These are phyloP conservation scores for Kondoa subrosea DNA, from an alignment of 768 basidiomycete genomes.

Conservation along the genomic window DNA sequence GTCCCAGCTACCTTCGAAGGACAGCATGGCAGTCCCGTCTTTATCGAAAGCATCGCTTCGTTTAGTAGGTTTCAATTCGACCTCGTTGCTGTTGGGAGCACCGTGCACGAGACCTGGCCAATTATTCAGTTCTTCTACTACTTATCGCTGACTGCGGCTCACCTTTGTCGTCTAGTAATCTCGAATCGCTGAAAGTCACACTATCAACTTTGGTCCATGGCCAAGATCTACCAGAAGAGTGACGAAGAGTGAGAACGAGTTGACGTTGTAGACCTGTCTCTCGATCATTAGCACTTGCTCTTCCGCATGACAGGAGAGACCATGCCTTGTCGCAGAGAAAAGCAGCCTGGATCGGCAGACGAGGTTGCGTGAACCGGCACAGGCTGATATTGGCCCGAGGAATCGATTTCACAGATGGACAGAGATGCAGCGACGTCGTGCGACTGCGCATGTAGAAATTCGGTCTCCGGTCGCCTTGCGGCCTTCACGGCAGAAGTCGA, in stretches of 20 bases:
- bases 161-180: constrained; percentile 68
- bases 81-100: constrained; percentile 50
- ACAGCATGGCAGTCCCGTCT: constrained; percentile 59
- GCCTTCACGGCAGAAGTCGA: constrained; percentile 39
- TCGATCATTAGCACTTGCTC: no score
- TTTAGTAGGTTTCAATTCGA: constrained; percentile 55
- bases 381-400: constrained; percentile 65
- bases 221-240: constrained; percentile 73
- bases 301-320: no score
- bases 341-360: constrained; percentile 61
- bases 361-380: constrained; percentile 65
- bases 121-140: no score
- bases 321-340: constrained; percentile 82
- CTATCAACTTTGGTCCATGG: constrained; percentile 68
- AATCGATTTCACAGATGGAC: constrained; percentile 68
- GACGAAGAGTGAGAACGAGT: constrained; percentile 55
- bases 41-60: constrained; percentile 56
- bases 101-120: constrained; percentile 41
- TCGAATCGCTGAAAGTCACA: constrained; percentile 63
- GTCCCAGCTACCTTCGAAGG: constrained; percentile 71
- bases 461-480: constrained; percentile 65
- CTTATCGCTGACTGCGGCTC: no score
- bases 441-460: constrained; percentile 65
- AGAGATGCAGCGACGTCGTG: constrained; percentile 84
- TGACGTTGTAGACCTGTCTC: constrained; percentile 81